Base-by-base conservation (phyloP, 345 rosid genomes). In the Rhizophora mangle region DNA sequence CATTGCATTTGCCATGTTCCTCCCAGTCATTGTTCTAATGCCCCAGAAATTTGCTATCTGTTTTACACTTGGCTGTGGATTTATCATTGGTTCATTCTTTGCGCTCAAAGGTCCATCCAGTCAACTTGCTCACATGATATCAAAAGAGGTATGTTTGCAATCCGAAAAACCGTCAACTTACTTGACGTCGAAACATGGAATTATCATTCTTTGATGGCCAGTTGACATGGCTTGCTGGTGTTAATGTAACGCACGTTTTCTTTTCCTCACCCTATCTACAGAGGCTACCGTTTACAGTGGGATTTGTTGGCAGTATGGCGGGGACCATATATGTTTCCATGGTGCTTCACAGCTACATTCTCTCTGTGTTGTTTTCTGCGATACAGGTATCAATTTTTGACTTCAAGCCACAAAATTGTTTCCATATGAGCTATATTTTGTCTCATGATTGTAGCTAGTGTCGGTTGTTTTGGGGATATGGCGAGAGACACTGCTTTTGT, bases 1-100 rank as follows among this genome's bases (percentile, higher is more conserved):
- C 80, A 82, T 92, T 15, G 91, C 97, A 51, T 90, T 95, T 72
- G 79, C 97, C 43, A 82, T 92, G 86, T 95, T 95, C 81, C 97
- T 95, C 67, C 98, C 98, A 0, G 86, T 95, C 74, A 90, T 92
- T 82, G 98, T 90, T 55, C 68, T 95, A 62, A 79, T 89, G 94
- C 97, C 99, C 36, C 97, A 95, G 89, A 95, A 95, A 64, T 95
- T 95, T 69, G 94, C 98, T 29, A 84, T 89, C 62, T 92, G 97
- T 83, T 95, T 95, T 74, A 92, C 98, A 31, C 76, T 92, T 22
- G 99, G 99, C 55, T 90, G 99, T 75, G 79, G 80, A 67, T 88
- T 92, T 72, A 92, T 95, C 72, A 83, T 92, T 61, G 91, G 88
- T 8, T 90, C 98, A 4, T 92, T 95, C 82, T 89, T 92, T 27